phyloP scores from a whole-genome alignment of 345 rosid species.

The Corymbia maculata region DNA sequence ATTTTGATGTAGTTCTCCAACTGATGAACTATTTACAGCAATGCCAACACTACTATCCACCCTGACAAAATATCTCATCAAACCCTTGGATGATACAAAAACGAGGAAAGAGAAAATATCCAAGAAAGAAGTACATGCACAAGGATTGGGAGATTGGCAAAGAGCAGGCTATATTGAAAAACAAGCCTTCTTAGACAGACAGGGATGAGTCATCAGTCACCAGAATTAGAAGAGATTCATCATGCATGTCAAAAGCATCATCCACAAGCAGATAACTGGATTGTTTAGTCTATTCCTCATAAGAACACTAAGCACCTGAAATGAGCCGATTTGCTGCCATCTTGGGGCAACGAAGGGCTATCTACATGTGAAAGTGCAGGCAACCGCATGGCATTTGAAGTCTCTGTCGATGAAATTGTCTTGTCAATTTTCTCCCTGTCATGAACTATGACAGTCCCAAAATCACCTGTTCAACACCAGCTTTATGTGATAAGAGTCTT shows the following conservation, averaged over 20 bases:
- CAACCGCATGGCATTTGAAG: constrained; percentile 18
- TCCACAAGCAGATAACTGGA: background rate
- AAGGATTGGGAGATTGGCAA: background rate
- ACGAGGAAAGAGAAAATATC: background rate
- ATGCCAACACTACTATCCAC: constrained; percentile 24
- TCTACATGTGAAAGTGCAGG: constrained; percentile 18
- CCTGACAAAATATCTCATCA: constrained; percentile 12
- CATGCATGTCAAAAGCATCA: background rate
- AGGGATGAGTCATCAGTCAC: background rate
- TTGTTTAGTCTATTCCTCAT: background rate
- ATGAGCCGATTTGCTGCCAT: constrained; percentile 20
- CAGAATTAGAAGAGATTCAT: background rate
- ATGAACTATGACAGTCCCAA: constrained; percentile 76
- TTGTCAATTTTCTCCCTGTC: constrained; percentile 40
- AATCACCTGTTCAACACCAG: constrained; percentile 37
- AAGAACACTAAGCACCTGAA: constrained; percentile 22
- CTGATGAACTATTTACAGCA: constrained; percentile 15
- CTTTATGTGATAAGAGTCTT: background rate
- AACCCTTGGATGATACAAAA: background rate
- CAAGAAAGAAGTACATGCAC: background rate
- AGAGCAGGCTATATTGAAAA: background rate
- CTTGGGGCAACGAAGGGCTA: constrained; percentile 17
- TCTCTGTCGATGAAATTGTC: constrained; percentile 11
- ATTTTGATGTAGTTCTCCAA: constrained; percentile 19
- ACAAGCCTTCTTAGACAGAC: background rate